Base-by-base conservation (phyloP, 768 basidiomycete species). In the Crepidotus variabilis region DNA sequence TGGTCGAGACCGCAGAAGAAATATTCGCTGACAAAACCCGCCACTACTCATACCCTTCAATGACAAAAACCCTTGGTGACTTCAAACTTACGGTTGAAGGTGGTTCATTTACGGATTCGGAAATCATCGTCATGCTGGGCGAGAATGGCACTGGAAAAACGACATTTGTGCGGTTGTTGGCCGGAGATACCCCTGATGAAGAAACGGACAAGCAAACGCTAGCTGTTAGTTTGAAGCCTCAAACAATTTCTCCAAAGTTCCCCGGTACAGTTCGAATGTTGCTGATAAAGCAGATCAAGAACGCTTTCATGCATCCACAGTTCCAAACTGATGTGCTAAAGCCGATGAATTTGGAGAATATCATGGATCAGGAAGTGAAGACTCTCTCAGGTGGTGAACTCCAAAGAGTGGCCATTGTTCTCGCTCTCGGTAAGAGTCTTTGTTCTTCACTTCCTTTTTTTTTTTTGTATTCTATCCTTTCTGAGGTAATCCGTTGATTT, bases 101-200 rank as follows among this genome's bases (percentile, higher is more conserved):
- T 0, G 97, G 97, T 22, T 82, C 82, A 33, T 99, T 98, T 75
- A 95, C 96, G n/a, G 95, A 98, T 69, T 98, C 95, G 1, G 97
- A 99, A 71, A 99, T 99, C 71, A 93, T 99, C 64, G 97, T 99
- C 71, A 92, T 99, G 88, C 78, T 99, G 33, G 97, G 97, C 59
- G 97, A 99, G 82, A 99, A 99, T 72, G 97, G 97, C 50, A 99
- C 94, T 2, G 95, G 97, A 36, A 99, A 99, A 80, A 98, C 97
- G 46, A 99, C 97, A 0, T 93, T 99, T 70, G 94, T 99, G 55
- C 91, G 95, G 59, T 76, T 99, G 54, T 81, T 99, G 51, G 94
- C 94, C 1, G 97, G 97, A 36, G 95, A 97, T 63, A 85, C 80
- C 18, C 96, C 96, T 5, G 97, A 99, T 73, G 68, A 78, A 47